Conservation (phyloP, 2,329 filamentous ascomycete genomes). For the Chalara sp. region DNA sequence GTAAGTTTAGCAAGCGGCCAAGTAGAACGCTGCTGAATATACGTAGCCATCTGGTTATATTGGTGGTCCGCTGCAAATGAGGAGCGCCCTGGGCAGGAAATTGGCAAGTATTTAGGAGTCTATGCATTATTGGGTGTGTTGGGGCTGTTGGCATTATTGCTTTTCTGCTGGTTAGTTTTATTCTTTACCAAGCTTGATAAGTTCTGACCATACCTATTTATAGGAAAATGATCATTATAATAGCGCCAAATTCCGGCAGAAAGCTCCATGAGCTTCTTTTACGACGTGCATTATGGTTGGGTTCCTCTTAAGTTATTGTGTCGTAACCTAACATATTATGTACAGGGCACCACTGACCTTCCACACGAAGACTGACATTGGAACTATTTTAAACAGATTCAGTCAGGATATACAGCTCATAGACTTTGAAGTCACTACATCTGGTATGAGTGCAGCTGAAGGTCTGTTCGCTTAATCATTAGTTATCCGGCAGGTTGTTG, state of each 20-base stretch:
- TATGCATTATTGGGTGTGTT: too few species aligned
- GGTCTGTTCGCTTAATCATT: too few species aligned
- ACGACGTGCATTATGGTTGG: neutral
- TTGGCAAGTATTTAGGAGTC: too few species aligned
- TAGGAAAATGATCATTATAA: neutral
- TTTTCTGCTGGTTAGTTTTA: too few species aligned
- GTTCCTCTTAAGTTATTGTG: neutral
- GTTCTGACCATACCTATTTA: too few species aligned
- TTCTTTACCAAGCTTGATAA: too few species aligned
- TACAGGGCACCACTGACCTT: neutral
- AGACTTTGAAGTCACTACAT: neutral
- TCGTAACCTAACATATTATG: neutral
- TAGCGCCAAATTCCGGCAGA: neutral
- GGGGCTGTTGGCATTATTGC: too few species aligned
- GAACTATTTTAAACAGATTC: constrained; percentile 1
- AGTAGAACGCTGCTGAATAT: neutral
- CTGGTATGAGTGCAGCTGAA: neutral
- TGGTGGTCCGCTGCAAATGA: neutral
- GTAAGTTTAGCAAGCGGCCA: neutral
- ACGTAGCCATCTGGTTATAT: neutral
- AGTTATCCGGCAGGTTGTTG: too few species aligned
- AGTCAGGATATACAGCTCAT: constrained; percentile 1
- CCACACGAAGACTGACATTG: constrained; percentile 15
- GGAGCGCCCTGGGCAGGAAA: too few species aligned
- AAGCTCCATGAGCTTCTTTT: neutral